phyloP scores from a whole-genome alignment of 2,329 filamentous ascomycete species.

The Purpureocillium takamizusanense region DNA sequence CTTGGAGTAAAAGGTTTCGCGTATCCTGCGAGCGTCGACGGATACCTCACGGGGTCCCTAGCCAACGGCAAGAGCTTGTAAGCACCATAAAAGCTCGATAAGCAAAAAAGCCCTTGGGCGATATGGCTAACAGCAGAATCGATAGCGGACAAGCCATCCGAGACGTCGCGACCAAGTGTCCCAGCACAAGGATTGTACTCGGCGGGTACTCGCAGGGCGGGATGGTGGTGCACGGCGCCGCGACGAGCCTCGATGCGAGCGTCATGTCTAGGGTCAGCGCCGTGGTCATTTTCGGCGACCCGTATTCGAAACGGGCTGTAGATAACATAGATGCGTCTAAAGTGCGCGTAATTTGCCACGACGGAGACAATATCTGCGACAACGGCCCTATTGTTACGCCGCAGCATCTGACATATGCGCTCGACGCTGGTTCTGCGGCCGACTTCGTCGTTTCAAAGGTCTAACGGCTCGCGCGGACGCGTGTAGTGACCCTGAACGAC shows the following conservation, averaged over 20 bases:
- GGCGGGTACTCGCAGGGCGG: constrained; percentile 20
- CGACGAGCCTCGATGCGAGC: constrained; percentile 10
- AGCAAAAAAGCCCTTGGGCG: no score
- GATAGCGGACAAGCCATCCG: constrained; percentile 22
- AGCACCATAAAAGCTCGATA: no score
- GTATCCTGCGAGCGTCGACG: constrained; percentile 17
- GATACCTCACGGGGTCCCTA: constrained; percentile 13
- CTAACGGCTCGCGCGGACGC: no score
- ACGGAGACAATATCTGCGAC: constrained; percentile 19
- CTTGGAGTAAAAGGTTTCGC: constrained; percentile 17
- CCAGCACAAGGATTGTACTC: constrained; percentile 14
- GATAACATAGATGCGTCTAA: constrained; percentile 11
- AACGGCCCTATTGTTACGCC: constrained; percentile 16
- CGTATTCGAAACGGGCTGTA: constrained; percentile 11
- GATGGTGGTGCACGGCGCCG: constrained; percentile 16
- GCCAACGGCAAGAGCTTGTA: constrained; percentile 14
- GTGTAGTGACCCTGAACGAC: no score
- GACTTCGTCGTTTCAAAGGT: constrained; percentile 10
- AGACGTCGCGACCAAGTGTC: constrained; percentile 18
- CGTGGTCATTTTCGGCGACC: constrained; percentile 23
- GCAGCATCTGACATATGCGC: constrained; percentile 17
- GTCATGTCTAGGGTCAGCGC: constrained; percentile 16
- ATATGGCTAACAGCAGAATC: background rate
- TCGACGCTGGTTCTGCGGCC: constrained; percentile 13
- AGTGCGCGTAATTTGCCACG: constrained; percentile 15